Evolutionary conservation across 2,329 filamentous ascomycete genomes (phyloP).

Genomic region (Exophiala sp.): DNA sequence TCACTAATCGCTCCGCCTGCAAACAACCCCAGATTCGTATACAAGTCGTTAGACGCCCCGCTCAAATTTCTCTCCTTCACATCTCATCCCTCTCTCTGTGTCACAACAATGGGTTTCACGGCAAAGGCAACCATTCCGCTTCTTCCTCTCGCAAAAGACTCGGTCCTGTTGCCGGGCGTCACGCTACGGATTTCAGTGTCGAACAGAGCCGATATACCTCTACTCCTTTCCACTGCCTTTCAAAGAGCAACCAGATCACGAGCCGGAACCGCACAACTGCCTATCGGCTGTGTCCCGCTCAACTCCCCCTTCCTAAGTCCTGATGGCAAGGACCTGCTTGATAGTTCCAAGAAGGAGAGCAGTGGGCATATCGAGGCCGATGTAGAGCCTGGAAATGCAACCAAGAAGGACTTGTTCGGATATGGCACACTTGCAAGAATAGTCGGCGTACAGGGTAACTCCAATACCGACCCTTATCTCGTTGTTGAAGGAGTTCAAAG

Average conservation of each 20-base stretch:
- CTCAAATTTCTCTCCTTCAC: not conserved
- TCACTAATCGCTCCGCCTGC: slow-evolving; percentile 9
- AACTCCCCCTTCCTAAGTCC: slow-evolving; percentile 69
- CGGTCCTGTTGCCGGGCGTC: slow-evolving; percentile 80
- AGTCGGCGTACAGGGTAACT: slow-evolving; percentile 70
- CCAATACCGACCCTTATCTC: slow-evolving; percentile 72
- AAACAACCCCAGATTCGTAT: slow-evolving; percentile 9
- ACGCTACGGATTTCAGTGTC: slow-evolving; percentile 80
- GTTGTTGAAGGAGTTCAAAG: slow-evolving; percentile 82
- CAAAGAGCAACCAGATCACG: slow-evolving; percentile 66
- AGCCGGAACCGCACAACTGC: slow-evolving; percentile 63
- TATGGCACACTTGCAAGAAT: slow-evolving; percentile 81
- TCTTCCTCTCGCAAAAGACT: slow-evolving; percentile 75
- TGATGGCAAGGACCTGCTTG: slow-evolving; percentile 72
- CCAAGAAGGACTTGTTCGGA: slow-evolving; percentile 71
- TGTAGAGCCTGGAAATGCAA: slow-evolving; percentile 58
- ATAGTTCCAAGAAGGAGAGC: slow-evolving; percentile 55
- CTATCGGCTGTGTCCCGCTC: slow-evolving; percentile 83
- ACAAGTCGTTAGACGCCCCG: slow-evolving; percentile 1
- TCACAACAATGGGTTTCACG: slow-evolving; percentile 27
- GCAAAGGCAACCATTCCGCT: slow-evolving; percentile 60
- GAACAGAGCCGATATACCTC: slow-evolving; percentile 80
- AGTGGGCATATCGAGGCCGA: slow-evolving; percentile 33
- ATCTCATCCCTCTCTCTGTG: not conserved
- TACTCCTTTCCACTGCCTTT: slow-evolving; percentile 81